These are phyloP conservation scores for Silene conica DNA, from an alignment of 148 eudicot species.

Conservation along the genomic window DNA sequence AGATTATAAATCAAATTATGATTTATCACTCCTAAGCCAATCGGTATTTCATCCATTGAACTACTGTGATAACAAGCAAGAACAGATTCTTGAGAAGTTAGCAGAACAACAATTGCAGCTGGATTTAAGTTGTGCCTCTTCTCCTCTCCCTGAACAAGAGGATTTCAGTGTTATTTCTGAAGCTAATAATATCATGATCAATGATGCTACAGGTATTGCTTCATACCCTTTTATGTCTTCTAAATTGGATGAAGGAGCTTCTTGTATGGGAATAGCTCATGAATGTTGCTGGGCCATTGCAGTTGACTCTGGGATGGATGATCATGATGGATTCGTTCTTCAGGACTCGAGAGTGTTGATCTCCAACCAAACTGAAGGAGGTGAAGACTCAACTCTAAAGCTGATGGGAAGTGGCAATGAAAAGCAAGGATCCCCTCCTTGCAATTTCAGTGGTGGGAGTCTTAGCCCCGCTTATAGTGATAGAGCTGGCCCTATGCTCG, in stretches of 20 bases:
- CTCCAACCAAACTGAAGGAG: constrained; percentile 25
- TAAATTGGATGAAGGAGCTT: constrained; percentile 17
- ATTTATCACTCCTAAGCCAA: constrained; percentile 34
- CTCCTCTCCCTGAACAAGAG: constrained; percentile 26
- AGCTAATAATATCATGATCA: constrained; percentile 19
- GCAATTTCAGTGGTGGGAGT: constrained; percentile 33
- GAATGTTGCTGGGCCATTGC: constrained; percentile 21
- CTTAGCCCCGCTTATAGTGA: constrained; percentile 38
- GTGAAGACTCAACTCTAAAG: constrained; percentile 26
- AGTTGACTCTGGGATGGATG: constrained; percentile 28
- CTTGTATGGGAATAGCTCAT: constrained; percentile 19
- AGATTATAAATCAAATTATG: constrained; percentile 34
- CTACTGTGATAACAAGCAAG: constrained; percentile 27
- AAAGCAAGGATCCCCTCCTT: constrained; percentile 17
- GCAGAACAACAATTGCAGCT: constrained; percentile 26
- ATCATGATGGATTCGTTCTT: constrained; percentile 18
- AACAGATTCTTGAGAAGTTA: constrained; percentile 23
- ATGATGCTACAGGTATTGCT: constrained; percentile 29
- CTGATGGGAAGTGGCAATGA: constrained; percentile 21
- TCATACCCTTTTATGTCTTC: constrained; percentile 16
- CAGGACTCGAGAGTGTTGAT: constrained; percentile 29
- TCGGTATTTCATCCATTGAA: constrained; percentile 29
- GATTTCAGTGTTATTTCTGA: constrained; percentile 27
- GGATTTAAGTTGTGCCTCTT: constrained; percentile 16
- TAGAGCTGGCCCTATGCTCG: constrained; percentile 50